These are phyloP conservation scores for Ceratocystis variospora DNA, from an alignment of 2,329 filamentous ascomycete genomes.

Conservation along the genomic window DNA sequence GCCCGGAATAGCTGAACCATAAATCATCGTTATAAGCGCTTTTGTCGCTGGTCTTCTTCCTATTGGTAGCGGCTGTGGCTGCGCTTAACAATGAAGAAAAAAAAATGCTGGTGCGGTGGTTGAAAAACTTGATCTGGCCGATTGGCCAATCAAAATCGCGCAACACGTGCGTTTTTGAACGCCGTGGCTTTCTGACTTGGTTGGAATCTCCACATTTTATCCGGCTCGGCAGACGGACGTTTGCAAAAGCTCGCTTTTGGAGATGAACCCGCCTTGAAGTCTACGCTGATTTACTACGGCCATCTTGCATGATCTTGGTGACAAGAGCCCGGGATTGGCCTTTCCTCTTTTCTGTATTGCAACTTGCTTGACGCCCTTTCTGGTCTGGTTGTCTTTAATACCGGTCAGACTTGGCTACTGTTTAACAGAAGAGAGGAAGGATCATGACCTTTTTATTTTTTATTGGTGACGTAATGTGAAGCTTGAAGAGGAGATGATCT, in stretches of 20 bases:
- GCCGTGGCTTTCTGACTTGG: not conserved
- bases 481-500: conserved; percentile 19
- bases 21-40: not conserved
- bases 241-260: too few species aligned
- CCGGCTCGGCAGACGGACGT: not conserved
- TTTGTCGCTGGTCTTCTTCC: not conserved
- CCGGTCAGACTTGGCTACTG: not conserved
- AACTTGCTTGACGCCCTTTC: not conserved
- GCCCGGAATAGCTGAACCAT: not conserved
- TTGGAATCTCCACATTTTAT: not conserved
- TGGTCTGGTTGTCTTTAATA: not conserved
- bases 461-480: conserved; percentile 15
- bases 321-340: not conserved
- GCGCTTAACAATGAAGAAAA: not conserved
- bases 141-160: not conserved
- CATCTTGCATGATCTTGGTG: not conserved
- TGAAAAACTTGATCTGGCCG: conserved; percentile 5
- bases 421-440: not conserved
- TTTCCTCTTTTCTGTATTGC: not conserved
- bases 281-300: too few species aligned
- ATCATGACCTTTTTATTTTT: not conserved
- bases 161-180: not conserved
- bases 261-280: not conserved
- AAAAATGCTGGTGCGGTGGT: not conserved
- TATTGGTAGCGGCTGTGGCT: not conserved